A percentile compares a stretch with the other conserved stretches of the same genome.
These are phyloP conservation scores for Rhynchospora pubera DNA, from an alignment of 176 grass and related monocot species.

Conservation along the genomic window DNA sequence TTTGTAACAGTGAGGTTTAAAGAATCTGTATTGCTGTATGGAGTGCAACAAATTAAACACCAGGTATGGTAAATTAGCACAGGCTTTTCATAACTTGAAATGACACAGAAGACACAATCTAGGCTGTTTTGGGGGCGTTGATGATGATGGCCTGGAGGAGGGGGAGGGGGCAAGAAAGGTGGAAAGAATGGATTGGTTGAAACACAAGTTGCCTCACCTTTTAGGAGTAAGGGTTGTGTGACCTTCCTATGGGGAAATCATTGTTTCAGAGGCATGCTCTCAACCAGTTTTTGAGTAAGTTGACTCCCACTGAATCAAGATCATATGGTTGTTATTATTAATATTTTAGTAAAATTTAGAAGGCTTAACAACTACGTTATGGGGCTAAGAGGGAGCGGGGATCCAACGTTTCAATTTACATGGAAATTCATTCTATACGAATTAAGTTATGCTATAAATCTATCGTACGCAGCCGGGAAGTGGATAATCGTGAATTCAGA, in stretches of 20 bases:
- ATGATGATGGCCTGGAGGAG: constrained; percentile 10
- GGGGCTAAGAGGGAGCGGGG: no score
- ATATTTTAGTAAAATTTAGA: no score
- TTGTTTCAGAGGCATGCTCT: constrained; percentile 20
- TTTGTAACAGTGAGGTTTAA: neutral
- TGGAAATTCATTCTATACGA: no score
- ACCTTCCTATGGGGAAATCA: constrained; percentile 10
- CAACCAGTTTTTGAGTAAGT: neutral
- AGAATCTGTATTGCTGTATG: neutral
- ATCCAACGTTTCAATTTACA: neutral
- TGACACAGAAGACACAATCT: neutral
- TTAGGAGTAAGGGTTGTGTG: constrained; percentile 3
- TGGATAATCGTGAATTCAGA: no score
- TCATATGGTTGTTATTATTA: neutral
- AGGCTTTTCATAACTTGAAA: neutral
- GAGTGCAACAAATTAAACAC: neutral
- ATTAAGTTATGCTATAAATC: no score
- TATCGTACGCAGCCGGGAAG: no score
- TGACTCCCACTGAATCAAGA: constrained; percentile 2
- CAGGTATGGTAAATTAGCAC: neutral
- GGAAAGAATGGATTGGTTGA: constrained; percentile 2
- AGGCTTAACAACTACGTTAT: no score
- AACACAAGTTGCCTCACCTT: constrained; percentile 20
- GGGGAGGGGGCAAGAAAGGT: neutral
- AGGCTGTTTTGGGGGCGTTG: constrained; percentile 1